phyloP scores from a whole-genome alignment of 352 stramenopile species.

The Halophytophthora polymorphica region DNA sequence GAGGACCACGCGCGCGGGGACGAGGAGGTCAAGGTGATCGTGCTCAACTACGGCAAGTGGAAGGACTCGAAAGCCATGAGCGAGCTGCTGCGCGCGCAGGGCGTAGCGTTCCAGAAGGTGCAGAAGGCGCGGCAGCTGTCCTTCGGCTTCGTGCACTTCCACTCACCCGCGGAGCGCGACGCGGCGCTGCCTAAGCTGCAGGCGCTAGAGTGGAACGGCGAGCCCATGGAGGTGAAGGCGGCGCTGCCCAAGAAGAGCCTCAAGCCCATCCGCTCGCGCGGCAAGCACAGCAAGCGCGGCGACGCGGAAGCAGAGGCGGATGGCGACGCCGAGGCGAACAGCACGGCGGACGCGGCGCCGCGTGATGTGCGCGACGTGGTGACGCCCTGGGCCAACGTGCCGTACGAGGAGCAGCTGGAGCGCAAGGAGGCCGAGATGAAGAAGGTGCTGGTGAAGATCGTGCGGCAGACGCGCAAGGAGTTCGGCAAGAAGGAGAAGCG shows the following conservation, averaged over 20 bases:
- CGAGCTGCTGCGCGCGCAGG: conserved; percentile 41
- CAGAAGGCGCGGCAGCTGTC: conserved; percentile 75
- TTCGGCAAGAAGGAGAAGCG: conserved; percentile 87
- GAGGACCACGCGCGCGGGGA: conserved; percentile 14
- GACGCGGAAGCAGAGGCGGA: conserved; percentile 5
- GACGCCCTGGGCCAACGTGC: conserved; percentile 75
- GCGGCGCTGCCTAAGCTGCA: conserved; percentile 45
- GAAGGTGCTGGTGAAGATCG: conserved; percentile 86
- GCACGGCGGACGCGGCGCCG: conserved; percentile 12
- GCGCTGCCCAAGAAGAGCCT: conserved; percentile 63
- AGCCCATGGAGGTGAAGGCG: conserved; percentile 73
- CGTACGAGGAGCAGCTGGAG: conserved; percentile 80
- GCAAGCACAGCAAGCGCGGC: conserved; percentile 12
- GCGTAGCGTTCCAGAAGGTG: conserved; percentile 64
- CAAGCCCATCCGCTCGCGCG: conserved; percentile 23
- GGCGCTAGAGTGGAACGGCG: conserved; percentile 61
- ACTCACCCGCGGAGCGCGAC: conserved; percentile 53
- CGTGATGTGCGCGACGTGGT: conserved; percentile 73
- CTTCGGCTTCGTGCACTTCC: conserved; percentile 80
- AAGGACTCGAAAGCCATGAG: conserved; percentile 69
- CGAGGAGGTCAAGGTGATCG: conserved; percentile 76
- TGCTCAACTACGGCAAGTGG: conserved; percentile 89
- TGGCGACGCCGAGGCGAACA: conserved; percentile 2
- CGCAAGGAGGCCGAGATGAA: conserved; percentile 89
- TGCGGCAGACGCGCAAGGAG: conserved; percentile 80